Conservation (phyloP, 2,329 filamentous ascomycete genomes). For the Penicillium italicum region DNA sequence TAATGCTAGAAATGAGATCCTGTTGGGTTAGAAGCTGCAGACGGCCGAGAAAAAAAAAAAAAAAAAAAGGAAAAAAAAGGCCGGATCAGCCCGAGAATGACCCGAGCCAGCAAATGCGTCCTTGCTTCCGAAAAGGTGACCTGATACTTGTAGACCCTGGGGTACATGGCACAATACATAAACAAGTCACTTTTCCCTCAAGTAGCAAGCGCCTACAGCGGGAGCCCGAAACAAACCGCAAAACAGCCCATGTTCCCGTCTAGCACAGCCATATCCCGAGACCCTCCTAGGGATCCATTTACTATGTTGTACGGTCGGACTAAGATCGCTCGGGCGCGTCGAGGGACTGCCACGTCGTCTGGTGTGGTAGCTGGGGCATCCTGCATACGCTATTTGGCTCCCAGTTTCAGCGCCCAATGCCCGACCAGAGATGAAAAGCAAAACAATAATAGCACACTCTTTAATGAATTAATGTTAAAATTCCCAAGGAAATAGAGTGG, state of each 20-base stretch:
- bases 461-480: background rate
- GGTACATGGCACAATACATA: constrained; percentile 6
- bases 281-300: constrained; percentile 3
- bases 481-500: background rate
- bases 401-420: constrained; percentile 14
- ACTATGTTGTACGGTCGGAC: constrained; percentile 2
- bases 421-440: background rate
- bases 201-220: constrained; percentile 20
- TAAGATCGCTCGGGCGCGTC: constrained; percentile 10
- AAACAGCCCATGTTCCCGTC: background rate
- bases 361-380: constrained; percentile 17
- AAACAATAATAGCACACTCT: background rate
- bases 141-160: background rate
- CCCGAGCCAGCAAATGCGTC: constrained; percentile 23
- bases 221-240: constrained; percentile 6
- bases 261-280: constrained; percentile 5
- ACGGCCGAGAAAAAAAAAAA: constrained; percentile 12
- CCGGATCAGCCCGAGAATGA: constrained; percentile 28
- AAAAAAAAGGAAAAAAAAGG: constrained; percentile 40
- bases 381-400: constrained; percentile 15
- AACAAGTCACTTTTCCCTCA: background rate
- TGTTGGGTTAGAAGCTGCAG: constrained; percentile 8
- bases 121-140: constrained; percentile 8
- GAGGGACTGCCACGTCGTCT: constrained; percentile 24
- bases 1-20: background rate